Conservation (phyloP, 179 eudicot species). For the Silene coronaria region DNA sequence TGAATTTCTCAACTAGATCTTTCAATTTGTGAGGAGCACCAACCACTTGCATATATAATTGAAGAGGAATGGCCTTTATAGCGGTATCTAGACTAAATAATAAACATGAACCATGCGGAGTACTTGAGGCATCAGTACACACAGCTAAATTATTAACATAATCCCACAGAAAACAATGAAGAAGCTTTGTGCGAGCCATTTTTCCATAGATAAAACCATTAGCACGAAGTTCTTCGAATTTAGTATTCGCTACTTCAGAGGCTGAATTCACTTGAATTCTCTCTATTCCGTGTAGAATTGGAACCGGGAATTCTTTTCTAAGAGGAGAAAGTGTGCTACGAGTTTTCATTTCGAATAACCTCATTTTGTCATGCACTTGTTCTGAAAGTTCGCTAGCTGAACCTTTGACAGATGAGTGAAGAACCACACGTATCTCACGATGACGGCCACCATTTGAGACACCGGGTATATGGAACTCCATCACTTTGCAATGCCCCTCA, state of each 20-base stretch:
- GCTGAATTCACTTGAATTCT: slow-evolving; percentile 43
- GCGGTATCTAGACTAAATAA: slow-evolving; percentile 56
- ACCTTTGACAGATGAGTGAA: slow-evolving; percentile 62
- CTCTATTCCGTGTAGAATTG: slow-evolving; percentile 54
- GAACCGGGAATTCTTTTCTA: slow-evolving; percentile 53
- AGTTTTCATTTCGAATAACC: slow-evolving; percentile 62
- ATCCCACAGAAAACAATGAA: slow-evolving; percentile 74
- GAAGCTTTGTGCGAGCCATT: slow-evolving; percentile 79
- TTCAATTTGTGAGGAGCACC: slow-evolving; percentile 63
- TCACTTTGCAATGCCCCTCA: slow-evolving; percentile 71
- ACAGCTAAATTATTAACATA: slow-evolving; percentile 42
- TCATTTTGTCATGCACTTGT: slow-evolving; percentile 68
- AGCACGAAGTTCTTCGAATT: slow-evolving; percentile 59
- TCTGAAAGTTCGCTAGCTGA: slow-evolving; percentile 56
- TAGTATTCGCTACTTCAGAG: slow-evolving; percentile 40
- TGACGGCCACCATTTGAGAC: slow-evolving; percentile 70
- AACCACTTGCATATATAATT: slow-evolving; percentile 74
- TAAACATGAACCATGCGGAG: slow-evolving; percentile 70
- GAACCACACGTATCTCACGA: slow-evolving; percentile 50
- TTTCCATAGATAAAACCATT: slow-evolving; percentile 84
- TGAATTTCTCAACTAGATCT: slow-evolving; percentile 69
- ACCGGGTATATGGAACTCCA: slow-evolving; percentile 55
- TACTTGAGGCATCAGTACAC: slow-evolving; percentile 36
- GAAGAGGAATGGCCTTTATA: slow-evolving; percentile 84
- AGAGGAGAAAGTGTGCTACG: slow-evolving; percentile 41